Evolutionary conservation across 495 filamentous ascomycete species (phyloP), one percentile per base, ranked within the genome.

Genomic region (Trichoderma gamsii): DNA sequence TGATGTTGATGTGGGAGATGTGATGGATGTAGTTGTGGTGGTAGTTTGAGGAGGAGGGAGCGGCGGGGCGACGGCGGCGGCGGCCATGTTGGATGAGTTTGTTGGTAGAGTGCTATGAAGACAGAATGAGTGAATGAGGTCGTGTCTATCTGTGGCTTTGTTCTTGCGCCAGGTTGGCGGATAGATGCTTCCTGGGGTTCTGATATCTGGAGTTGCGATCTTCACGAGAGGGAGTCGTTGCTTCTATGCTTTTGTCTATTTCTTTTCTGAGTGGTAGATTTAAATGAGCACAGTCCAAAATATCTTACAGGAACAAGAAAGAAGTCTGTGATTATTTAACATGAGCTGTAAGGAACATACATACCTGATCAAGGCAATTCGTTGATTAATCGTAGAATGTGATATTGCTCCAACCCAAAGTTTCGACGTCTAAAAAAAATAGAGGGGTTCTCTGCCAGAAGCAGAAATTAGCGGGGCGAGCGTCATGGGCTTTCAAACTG

Each of bases 31-130:
- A 12, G 61, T n/a, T 35, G 61, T 41, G 16, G 61, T 32, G 27
- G 61, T 35, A 3, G 35, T 2, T 9, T 27, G 12, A 63, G 61
- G 61, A 64, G 29, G 63, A 3, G 56, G 23, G 1, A 61, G 11
- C 12, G 56, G 56, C 6, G 56, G 32, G 56, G 56, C 32, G 56
- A 61, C 56, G 56, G 23, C 56, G 23, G 56, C 56, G n/a, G 56
- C 56, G n/a, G 56, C 56, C 56, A 61, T 61, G 56, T 25, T 56
- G 38, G 25, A 25, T 44, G 13, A 67, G 43, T 5, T 63, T 16
- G 59, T 41, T 70, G 69, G 69, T 67, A 68, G 52, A 16, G 44
- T 0, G 44, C 6, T 51, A 66, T 52, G 69, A 65, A 68, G 13
- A 12, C 15, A 49, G 44, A 49, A 15, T 49, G 44, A 16, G 18